phyloP scores from a whole-genome alignment of 2,329 filamentous ascomycete genomes.

The Coniochaeta sp. region DNA sequence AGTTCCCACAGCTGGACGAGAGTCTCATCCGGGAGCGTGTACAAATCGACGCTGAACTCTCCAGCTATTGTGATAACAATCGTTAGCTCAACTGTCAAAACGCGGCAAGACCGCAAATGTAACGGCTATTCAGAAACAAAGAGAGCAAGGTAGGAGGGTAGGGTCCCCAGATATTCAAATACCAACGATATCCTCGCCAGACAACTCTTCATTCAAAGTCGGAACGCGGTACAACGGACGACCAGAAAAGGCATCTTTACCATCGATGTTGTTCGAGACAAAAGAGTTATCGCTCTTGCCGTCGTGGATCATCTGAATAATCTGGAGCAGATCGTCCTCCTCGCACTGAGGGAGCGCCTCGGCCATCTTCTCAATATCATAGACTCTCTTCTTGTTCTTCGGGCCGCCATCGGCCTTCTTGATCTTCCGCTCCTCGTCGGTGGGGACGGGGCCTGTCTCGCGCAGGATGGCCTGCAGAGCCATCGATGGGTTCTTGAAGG shows the following conservation, averaged over 20 bases:
- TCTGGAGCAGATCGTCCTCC: slow-evolving; percentile 88
- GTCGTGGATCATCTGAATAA: slow-evolving; percentile 97
- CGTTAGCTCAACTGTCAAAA: not conserved
- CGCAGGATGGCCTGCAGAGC: slow-evolving; percentile 72
- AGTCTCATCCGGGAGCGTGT: slow-evolving; percentile 85
- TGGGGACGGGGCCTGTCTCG: slow-evolving; percentile 80
- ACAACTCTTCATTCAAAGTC: not conserved
- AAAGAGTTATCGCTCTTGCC: slow-evolving; percentile 92
- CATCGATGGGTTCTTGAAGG: slow-evolving; percentile 89
- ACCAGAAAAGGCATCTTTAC: slow-evolving; percentile 35
- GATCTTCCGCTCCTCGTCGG: slow-evolving; percentile 58
- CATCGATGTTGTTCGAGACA: slow-evolving; percentile 93
- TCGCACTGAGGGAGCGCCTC: slow-evolving; percentile 81
- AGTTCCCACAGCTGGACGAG: slow-evolving; percentile 97
- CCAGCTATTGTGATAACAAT: slow-evolving; percentile 51
- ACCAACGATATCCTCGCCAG: not conserved
- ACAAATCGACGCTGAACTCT: slow-evolving; percentile 96
- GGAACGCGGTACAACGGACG: not conserved
- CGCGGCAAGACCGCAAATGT: slow-evolving; percentile 5
- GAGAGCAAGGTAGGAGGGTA: not conserved
- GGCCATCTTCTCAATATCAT: slow-evolving; percentile 93
- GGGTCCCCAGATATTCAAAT: not conserved
- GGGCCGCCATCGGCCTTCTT: slow-evolving; percentile 58
- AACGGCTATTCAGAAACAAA: not conserved
- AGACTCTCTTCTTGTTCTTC: slow-evolving; percentile 70